These are phyloP conservation scores for Populus alba DNA, from an alignment of 345 rosid genomes.

Conservation along the genomic window DNA sequence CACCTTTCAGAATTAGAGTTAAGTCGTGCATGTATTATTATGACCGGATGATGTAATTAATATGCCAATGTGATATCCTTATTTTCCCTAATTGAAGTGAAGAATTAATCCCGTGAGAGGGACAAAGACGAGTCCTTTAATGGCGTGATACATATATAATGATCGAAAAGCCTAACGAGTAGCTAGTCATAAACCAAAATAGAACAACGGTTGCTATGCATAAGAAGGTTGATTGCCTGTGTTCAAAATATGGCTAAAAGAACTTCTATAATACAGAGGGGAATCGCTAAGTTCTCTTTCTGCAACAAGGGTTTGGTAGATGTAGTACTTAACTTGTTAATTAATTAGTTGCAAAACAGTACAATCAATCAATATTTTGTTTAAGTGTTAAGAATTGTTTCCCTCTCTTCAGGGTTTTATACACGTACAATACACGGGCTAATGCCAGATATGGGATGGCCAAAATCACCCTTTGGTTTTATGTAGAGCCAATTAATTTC, in stretches of 20 bases:
- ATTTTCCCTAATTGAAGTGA: not conserved
- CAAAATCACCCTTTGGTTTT: not conserved
- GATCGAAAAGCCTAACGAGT: not conserved
- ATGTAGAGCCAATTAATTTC: not conserved
- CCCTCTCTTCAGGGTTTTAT: not conserved
- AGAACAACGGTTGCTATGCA: not conserved
- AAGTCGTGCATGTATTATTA: no score
- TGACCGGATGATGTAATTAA: no score
- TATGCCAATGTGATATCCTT: not conserved
- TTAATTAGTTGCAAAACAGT: not conserved
- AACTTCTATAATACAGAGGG: not conserved
- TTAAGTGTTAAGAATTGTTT: not conserved
- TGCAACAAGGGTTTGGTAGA: not conserved
- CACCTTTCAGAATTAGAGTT: accelerated
- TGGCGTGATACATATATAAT: not conserved
- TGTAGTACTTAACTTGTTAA: not conserved
- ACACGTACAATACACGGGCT: not conserved
- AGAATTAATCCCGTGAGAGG: not conserved
- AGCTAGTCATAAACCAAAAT: not conserved
- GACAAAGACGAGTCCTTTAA: not conserved
- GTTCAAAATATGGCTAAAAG: not conserved
- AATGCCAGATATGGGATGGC: not conserved
- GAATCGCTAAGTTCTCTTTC: not conserved
- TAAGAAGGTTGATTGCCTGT: not conserved
- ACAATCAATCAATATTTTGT: not conserved